A percentile compares a stretch with the other conserved stretches of the same genome.
Evolutionary conservation across 116 monocot species (phyloP).

Genomic region (Phalaenopsis hybrid): DNA sequence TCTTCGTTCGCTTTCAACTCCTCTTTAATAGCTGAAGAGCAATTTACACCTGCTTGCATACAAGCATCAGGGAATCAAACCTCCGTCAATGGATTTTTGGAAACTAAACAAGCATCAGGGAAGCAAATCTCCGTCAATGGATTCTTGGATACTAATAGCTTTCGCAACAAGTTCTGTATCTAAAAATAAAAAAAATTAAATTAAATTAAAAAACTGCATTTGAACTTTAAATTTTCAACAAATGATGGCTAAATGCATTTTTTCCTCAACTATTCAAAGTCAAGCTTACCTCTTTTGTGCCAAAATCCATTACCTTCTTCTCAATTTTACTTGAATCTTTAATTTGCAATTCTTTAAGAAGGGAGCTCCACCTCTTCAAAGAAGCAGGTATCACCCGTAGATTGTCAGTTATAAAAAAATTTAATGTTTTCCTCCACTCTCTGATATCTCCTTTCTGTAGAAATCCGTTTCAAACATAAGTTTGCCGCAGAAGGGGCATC

Average conservation of each 20-base stretch:
- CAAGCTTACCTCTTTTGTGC: background rate
- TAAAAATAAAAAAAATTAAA: background rate
- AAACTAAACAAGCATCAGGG: background rate
- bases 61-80: background rate
- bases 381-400: background rate
- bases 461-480: background rate
- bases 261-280: background rate
- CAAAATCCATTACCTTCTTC: background rate
- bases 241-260: too few relatives aligned
- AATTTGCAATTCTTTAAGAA: background rate
- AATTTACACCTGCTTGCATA: background rate
- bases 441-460: too few relatives aligned
- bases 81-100: slow-evolving; percentile 8
- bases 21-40: background rate
- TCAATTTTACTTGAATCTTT: background rate
- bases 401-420: slow-evolving; percentile 2
- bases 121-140: slow-evolving; percentile 11
- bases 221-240: background rate
- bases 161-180: background rate
- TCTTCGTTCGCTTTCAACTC: background rate
- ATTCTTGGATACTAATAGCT: slow-evolving; percentile 9
- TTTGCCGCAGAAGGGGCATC: slow-evolving; percentile 13
- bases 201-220: background rate
- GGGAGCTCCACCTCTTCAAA: background rate
- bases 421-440: background rate